Base-by-base conservation (phyloP, 2,329 filamentous ascomycete genomes). In the Fusarium domesticum region DNA sequence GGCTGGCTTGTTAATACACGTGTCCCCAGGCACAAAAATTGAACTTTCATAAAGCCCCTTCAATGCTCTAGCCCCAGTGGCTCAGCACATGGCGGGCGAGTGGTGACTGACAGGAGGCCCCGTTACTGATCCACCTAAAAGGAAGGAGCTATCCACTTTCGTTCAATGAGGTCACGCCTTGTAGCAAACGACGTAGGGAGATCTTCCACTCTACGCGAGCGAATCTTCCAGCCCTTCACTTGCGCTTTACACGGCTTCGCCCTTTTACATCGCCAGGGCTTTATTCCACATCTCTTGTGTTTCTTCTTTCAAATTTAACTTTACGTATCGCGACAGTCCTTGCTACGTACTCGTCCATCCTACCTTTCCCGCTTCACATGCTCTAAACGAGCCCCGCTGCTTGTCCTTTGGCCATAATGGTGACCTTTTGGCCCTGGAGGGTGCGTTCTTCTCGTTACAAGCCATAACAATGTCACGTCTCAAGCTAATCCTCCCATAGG, bases 401-500 rank as follows among this genome's bases (percentile, higher is more conserved):
- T 15, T 28, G 7, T 10, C 6, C 7, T 19, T 36, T 32, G 35
- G 37, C 48, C 48, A 68, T 55, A 48, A 93, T 93, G 88, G 85
- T 91, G 60, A 88, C 84, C 41, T 77, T 93, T 57, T 93, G 89
- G 88, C 88, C 89, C 53, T 95, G 86, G 83, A 83, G 81, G 74
- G 87, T 89, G 69, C 60, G 74, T 64, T 17, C 5, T 18, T 30
- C 39, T 15, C 15, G 17, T 6, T 25, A 18, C 8, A 28, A 11
- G 6, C 25, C 20, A 18, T 5, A 14, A 20, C 17, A 17, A 11
- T 15, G 17, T 35, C 4, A 14, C 10, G 35, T 6, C 6, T 15
- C 7, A 18, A 25, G 28, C 51, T 63, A 42, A 62, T 25, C 17
- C 32, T 8, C 25, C 15, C n/a, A 28, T 60, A 95, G 89, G 80